Base-by-base conservation (phyloP, 2,329 filamentous ascomycete genomes). In the Exophiala calicioides region DNA sequence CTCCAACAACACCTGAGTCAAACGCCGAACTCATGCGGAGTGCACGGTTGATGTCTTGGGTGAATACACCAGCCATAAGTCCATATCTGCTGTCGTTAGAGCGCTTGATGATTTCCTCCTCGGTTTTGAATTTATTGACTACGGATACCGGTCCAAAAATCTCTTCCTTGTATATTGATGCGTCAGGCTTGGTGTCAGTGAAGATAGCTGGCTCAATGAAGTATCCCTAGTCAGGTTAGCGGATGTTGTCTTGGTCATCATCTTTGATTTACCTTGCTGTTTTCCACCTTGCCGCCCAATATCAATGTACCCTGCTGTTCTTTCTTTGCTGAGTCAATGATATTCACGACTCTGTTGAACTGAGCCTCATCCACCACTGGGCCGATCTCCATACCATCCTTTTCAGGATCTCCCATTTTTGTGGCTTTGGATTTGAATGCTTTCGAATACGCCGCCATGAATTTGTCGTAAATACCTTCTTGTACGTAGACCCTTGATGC, bases 331-430 rank as follows among this genome's bases (percentile, higher is more conserved):
- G 61, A 56, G 13, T 70, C 60, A 21, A 75, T 66, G 47, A 70
- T 73, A 0, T 58, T 58, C 0, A 69, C 54, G 4, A 75, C 65
- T 2, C 63, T 58, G 16, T 74, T 67, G 40, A 69, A 71, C 50
- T 74, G 71, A 0, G 62, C 58, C 20, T 66, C 65, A 8, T 69
- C 69, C 4, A 71, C 67, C 47, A 71, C 68, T 0, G 72, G 71
- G 3, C 71, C 70, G 21, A 70, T 64, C 58, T 60, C 66, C 1
- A 67, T 68, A 24, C 71, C 73, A 55, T 84, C 79, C 4, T 76
- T 74, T 64, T 88, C 88, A 0, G 85, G 85, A 60, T 89, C 80
- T 49, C 76, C 73, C 38, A 82, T 76, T 12, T 50, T 52, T 42
- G 63, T 59, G 18, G 69, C 66, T 15, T 54, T 51, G 3, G 54